phyloP scores from a whole-genome alignment of 495 filamentous ascomycete species.

The Neurospora sp. region DNA sequence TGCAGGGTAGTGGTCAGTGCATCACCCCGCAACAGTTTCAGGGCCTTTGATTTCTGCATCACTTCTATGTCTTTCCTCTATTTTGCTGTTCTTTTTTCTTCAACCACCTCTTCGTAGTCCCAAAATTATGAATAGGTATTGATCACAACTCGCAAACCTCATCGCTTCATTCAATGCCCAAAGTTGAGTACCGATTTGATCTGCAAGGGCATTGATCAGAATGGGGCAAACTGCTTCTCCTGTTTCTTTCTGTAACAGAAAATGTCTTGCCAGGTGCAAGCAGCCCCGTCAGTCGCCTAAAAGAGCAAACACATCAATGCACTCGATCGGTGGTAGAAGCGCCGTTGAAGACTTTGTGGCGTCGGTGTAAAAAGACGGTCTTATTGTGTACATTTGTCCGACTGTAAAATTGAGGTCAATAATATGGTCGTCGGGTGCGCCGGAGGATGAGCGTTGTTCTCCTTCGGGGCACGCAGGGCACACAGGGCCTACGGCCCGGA shows the following conservation, averaged over 20 bases:
- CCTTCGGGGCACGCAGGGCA: neutral
- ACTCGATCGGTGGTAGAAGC: neutral
- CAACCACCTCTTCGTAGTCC: neutral
- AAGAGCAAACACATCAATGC: neutral
- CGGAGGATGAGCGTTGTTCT: neutral
- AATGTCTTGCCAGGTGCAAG: neutral
- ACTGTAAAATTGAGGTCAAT: neutral
- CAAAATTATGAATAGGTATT: neutral
- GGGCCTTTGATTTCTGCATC: neutral
- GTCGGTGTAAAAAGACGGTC: neutral
- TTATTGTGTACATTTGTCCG: neutral
- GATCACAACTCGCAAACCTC: neutral
- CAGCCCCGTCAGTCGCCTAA: neutral
- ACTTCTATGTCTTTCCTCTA: neutral
- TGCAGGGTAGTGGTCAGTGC: neutral
- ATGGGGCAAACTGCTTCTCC: neutral
- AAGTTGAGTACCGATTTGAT: neutral
- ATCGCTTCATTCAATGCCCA: neutral
- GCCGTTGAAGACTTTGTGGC: neutral
- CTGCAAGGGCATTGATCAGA: neutral
- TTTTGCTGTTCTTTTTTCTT: neutral
- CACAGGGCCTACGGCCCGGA: neutral
- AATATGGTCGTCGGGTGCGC: neutral
- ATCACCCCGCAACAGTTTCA: neutral
- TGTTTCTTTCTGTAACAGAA: neutral